Evolutionary conservation across 192 early-diverging fungal genomes (phyloP).

Genomic region (Phycomyces nitens): DNA sequence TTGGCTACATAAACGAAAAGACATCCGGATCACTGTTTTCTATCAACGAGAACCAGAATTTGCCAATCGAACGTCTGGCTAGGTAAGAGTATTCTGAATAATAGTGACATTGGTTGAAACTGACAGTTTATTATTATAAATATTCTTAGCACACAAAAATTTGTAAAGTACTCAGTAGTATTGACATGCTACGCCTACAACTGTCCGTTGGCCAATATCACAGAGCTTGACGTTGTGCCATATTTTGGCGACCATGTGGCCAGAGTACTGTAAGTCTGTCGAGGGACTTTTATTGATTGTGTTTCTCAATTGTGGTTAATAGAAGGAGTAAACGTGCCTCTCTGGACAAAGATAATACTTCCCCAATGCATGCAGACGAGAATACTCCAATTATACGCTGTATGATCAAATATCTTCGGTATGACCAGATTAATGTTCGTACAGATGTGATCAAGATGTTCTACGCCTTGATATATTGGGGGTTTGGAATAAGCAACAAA

Average conservation of each 20-base stretch:
- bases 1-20: slow-evolving; percentile 33
- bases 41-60: slow-evolving; percentile 19
- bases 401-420: slow-evolving; percentile 35
- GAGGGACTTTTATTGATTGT: background rate
- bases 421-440: slow-evolving; percentile 34
- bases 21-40: slow-evolving; percentile 22
- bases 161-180: slow-evolving; percentile 42
- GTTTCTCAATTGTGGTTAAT: background rate
- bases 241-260: slow-evolving; percentile 20
- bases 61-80: slow-evolving; percentile 12
- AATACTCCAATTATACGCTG: slow-evolving; percentile 32
- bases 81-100: slow-evolving; percentile 18
- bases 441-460: slow-evolving; percentile 45
- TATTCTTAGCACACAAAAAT: slow-evolving; percentile 26
- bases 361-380: slow-evolving; percentile 21
- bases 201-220: slow-evolving; percentile 37
- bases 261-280: slow-evolving; percentile 20
- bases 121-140: background rate
- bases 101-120: background rate
- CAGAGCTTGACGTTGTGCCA: slow-evolving; percentile 34
- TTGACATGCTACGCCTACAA: slow-evolving; percentile 39
- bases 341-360: slow-evolving; percentile 15
- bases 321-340: slow-evolving; percentile 21
- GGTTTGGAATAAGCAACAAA: slow-evolving; percentile 38
- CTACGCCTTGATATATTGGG: slow-evolving; percentile 40